Percentiles rank a stretch among this genome's conserved stretches.
Evolutionary conservation across 495 filamentous ascomycete genomes (phyloP).

Genomic region (Staphylotrichum longicolle): DNA sequence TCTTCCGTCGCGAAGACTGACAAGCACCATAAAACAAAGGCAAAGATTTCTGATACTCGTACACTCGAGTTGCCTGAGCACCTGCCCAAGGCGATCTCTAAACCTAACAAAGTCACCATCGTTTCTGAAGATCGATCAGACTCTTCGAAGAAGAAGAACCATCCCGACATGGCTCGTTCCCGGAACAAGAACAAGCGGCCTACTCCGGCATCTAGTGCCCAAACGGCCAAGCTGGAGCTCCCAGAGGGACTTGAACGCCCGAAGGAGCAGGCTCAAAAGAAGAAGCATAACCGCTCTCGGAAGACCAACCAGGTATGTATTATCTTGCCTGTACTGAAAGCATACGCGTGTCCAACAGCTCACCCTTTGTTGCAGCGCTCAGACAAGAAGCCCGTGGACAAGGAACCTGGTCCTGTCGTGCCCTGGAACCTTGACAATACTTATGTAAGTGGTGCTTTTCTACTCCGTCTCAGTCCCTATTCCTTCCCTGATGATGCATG

Average conservation of each 20-base stretch:
- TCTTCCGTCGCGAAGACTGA: background rate
- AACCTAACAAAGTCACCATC: background rate
- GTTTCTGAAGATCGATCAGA: too few species aligned
- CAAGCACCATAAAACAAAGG: background rate
- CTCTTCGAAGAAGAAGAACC: background rate
- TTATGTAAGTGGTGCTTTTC: background rate
- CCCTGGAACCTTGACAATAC: constrained; percentile 11
- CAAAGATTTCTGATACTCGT: background rate
- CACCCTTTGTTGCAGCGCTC: background rate
- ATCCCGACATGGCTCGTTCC: background rate
- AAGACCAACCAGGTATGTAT: background rate
- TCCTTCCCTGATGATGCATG: too few species aligned
- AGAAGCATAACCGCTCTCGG: too few species aligned
- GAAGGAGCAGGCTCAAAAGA: background rate
- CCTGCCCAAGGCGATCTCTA: background rate
- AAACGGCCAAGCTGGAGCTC: constrained; percentile 1
- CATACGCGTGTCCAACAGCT: background rate
- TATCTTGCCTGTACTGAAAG: too few species aligned
- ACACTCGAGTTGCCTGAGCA: background rate
- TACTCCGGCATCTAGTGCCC: background rate
- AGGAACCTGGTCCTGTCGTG: background rate
- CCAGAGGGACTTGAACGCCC: background rate
- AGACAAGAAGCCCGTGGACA: background rate
- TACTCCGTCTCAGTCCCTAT: too few species aligned
- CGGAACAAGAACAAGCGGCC: background rate